phyloP scores from a whole-genome alignment of 352 stramenopile species.

The Globisporangium cederbergense region DNA sequence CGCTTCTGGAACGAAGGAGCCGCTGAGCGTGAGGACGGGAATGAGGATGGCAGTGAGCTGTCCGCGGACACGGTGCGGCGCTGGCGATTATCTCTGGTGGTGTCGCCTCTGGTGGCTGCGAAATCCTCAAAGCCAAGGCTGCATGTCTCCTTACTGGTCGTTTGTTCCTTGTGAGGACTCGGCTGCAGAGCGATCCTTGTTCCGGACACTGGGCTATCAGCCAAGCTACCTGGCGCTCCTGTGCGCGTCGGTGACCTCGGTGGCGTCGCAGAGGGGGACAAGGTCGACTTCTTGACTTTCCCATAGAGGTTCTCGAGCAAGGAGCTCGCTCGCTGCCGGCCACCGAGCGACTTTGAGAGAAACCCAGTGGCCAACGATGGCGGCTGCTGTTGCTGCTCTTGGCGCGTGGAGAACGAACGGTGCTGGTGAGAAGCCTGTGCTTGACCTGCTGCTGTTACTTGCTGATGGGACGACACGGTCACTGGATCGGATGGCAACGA shows the following conservation, averaged over 20 bases:
- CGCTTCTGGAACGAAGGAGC: neutral
- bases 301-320: constrained; percentile 11
- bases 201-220: neutral
- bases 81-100: neutral
- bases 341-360: constrained; percentile 6
- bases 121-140: constrained; percentile 33
- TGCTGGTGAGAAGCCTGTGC: constrained; percentile 7
- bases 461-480: neutral
- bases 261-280: constrained; percentile 2
- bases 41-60: neutral
- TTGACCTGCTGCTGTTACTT: neutral
- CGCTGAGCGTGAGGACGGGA: neutral
- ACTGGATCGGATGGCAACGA: neutral
- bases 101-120: neutral
- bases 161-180: constrained; percentile 14
- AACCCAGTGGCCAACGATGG: neutral
- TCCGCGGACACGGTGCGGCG: neutral
- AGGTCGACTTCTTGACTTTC: constrained; percentile 13
- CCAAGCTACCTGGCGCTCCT: neutral
- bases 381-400: neutral
- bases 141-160: neutral
- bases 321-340: constrained; percentile 8
- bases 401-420: constrained; percentile 3
- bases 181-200: constrained; percentile 18
- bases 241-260: neutral